Conservation (phyloP, 441 rosid genomes). For the Gossypium schwendimanii region DNA sequence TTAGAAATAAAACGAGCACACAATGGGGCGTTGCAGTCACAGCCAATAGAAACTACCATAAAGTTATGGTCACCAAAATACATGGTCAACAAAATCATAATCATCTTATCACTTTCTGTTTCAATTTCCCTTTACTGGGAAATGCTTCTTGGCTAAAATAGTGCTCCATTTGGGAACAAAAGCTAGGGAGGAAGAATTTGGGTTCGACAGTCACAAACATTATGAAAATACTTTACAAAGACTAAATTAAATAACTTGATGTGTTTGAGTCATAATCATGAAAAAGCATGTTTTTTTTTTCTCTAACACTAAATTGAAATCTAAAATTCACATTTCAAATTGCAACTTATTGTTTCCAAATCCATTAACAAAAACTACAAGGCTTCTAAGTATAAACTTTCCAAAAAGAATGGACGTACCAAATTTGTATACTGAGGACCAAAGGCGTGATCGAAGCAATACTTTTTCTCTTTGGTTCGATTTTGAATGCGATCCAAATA, state of each 20-base stretch:
- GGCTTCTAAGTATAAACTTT: neutral
- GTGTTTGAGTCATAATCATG: neutral
- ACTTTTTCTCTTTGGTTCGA: conserved; percentile 74
- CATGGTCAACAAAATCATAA: neutral
- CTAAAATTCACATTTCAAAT: neutral
- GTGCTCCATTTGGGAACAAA: neutral
- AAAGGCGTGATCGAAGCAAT: conserved; percentile 73
- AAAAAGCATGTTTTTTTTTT: neutral
- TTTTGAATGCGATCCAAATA: conserved; percentile 73
- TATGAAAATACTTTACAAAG: neutral
- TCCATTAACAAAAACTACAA: conserved; percentile 1
- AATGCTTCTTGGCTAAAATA: neutral
- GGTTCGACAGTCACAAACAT: neutral
- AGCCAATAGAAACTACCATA: neutral
- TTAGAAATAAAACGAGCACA: neutral
- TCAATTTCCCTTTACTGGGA: neutral
- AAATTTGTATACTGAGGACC: conserved; percentile 60
- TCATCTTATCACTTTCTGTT: neutral
- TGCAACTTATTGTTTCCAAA: neutral
- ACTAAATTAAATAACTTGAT: neutral
- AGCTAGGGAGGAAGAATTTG: neutral
- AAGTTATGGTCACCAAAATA: neutral
- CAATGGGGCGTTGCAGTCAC: neutral
- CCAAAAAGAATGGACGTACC: conserved; percentile 27
- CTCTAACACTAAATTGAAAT: neutral